These are phyloP conservation scores for Takashimella koratensis DNA, from an alignment of 1,284 basidiomycete genomes.

Conservation along the genomic window DNA sequence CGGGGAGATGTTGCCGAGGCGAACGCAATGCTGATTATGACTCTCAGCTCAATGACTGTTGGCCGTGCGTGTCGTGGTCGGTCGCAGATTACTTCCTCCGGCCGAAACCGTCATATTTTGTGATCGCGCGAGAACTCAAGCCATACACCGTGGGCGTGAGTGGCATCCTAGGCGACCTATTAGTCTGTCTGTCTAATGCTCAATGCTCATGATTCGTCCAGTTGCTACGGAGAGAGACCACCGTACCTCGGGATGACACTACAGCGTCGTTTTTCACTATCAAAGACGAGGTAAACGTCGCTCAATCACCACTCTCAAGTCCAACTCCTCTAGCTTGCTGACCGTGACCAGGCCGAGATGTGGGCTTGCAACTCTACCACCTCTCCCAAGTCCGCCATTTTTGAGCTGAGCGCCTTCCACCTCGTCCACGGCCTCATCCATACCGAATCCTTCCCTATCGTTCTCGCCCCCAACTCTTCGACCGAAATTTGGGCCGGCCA, in stretches of 20 bases:
- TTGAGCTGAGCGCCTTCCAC: constrained; percentile 70
- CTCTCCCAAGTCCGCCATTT: constrained; percentile 55
- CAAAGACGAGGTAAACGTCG: constrained; percentile 48
- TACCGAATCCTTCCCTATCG: constrained; percentile 55
- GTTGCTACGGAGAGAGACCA: constrained; percentile 63
- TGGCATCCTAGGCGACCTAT: background rate
- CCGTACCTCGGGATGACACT: constrained; percentile 57
- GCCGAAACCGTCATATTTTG: constrained; percentile 69
- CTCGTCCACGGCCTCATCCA: constrained; percentile 51
- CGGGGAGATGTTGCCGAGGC: background rate
- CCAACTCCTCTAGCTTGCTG: background rate
- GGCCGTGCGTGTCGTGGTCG: constrained; percentile 75
- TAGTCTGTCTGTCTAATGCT: background rate
- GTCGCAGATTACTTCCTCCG: constrained; percentile 73
- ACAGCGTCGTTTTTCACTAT: constrained; percentile 66
- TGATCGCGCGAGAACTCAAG: constrained; percentile 66
- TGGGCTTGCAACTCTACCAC: constrained; percentile 81
- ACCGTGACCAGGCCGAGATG: constrained; percentile 58
- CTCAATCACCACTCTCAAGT: background rate
- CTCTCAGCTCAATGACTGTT: constrained; percentile 69
- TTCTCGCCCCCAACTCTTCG: constrained; percentile 67
- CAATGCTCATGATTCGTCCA: constrained; percentile 1
- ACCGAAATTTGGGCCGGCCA: constrained; percentile 71
- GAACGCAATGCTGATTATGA: background rate
- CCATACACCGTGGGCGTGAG: constrained; percentile 72